Evolutionary conservation across 169 alveolate species (phyloP).

Genomic region (Miamiensis avidus): DNA sequence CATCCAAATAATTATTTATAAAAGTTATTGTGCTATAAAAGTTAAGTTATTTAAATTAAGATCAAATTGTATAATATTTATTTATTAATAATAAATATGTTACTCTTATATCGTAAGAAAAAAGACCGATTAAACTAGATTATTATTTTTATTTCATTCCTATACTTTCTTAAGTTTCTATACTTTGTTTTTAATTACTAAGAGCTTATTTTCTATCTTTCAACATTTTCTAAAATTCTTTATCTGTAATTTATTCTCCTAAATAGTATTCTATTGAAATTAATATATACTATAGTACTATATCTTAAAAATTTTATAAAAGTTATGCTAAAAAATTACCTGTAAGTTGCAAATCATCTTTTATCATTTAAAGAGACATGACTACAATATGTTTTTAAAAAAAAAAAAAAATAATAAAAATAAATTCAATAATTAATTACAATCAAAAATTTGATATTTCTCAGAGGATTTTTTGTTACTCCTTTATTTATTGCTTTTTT

Average conservation of each 20-base stretch:
- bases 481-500: background rate
- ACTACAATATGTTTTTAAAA: background rate
- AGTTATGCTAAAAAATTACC: background rate
- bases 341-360: background rate
- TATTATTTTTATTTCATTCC: background rate
- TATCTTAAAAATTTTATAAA: background rate
- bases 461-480: background rate
- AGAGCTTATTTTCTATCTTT: background rate
- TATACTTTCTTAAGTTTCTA: background rate
- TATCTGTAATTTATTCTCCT: background rate
- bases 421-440: background rate
- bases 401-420: background rate
- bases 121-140: background rate
- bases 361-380: background rate
- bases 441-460: background rate
- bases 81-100: background rate
- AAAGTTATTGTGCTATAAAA: slow-evolving; percentile 5
- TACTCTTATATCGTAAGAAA: slow-evolving; percentile 26
- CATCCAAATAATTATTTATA: slow-evolving; percentile 3
- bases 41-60: background rate
- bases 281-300: background rate
- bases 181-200: background rate
- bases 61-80: too few relatives aligned
- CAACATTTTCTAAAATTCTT: slow-evolving; percentile 3
- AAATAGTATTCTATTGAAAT: background rate